A percentile compares a stretch with the other conserved stretches of the same genome.
Evolutionary conservation across 2,329 filamentous ascomycete genomes (phyloP).

Genomic region (Ascocoryne sarcoides): DNA sequence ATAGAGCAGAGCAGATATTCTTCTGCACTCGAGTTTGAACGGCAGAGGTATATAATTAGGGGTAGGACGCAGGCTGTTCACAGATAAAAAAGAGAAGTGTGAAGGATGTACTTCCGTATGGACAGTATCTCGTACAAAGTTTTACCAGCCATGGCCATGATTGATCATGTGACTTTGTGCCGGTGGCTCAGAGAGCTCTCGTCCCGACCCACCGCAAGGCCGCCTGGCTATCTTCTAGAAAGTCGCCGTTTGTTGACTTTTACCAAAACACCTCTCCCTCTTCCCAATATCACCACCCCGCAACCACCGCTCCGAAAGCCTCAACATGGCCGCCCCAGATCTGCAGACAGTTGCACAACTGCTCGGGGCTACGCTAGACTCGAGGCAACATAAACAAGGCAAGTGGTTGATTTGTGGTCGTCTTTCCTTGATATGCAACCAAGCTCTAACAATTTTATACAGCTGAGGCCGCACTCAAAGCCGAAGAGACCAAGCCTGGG

Average conservation of each 20-base stretch:
- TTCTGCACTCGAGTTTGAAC: too few species aligned
- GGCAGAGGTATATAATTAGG: too few species aligned
- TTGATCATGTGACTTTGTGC: too few species aligned
- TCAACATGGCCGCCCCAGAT: constrained; percentile 49
- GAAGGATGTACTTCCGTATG: too few species aligned
- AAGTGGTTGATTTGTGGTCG: constrained; percentile 25
- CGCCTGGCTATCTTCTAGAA: too few species aligned
- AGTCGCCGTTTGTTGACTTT: background rate
- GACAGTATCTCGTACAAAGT: too few species aligned
- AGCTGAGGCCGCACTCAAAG: constrained; percentile 77
- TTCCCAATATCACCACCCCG: background rate
- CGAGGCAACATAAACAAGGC: constrained; percentile 84
- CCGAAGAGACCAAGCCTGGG: constrained; percentile 72
- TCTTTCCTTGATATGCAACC: constrained; percentile 20
- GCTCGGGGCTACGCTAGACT: constrained; percentile 84
- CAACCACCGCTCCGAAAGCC: background rate
- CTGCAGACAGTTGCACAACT: constrained; percentile 65
- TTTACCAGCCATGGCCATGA: too few species aligned
- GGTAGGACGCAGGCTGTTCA: too few species aligned
- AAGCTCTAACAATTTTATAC: constrained; percentile 22
- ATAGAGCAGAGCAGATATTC: too few species aligned
- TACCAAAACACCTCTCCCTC: background rate
- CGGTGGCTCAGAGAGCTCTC: too few species aligned
- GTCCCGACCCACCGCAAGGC: too few species aligned
- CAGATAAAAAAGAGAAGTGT: too few species aligned